Conservation (phyloP, 2,329 filamentous ascomycete species). For the Cercospora sojina region DNA sequence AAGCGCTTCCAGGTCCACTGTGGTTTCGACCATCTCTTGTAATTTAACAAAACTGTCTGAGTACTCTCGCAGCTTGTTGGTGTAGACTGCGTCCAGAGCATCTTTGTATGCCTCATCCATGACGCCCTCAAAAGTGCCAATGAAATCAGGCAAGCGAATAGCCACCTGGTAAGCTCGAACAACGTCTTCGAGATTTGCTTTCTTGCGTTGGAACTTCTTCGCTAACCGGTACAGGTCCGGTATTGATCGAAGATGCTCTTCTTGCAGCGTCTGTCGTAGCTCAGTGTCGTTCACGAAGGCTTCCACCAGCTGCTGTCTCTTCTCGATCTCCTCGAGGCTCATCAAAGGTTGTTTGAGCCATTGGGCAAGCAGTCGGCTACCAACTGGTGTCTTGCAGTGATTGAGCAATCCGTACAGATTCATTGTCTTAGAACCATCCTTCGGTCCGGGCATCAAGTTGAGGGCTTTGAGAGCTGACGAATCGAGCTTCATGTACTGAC, state of each 20-base stretch:
- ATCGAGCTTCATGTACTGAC: conserved; percentile 98
- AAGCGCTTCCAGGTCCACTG: conserved; percentile 89
- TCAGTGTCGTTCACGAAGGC: conserved; percentile 93
- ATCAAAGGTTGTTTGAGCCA: conserved; percentile 98
- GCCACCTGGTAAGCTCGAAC: conserved; percentile 93
- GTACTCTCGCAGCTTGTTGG: conserved; percentile 70
- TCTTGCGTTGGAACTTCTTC: conserved; percentile 90
- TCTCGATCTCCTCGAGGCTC: conserved; percentile 83
- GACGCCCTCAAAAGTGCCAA: conserved; percentile 83
- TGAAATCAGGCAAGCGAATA: conserved; percentile 85
- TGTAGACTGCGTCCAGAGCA: conserved; percentile 83
- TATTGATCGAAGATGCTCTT: conserved; percentile 88
- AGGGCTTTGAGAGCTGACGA: conserved; percentile 89
- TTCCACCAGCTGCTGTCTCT: conserved; percentile 89
- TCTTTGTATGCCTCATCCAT: conserved; percentile 95
- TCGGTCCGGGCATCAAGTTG: conserved; percentile 93
- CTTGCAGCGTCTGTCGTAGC: conserved; percentile 91
- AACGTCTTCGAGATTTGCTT: conserved; percentile 91
- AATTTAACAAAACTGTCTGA: conserved; percentile 79
- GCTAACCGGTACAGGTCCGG: conserved; percentile 91
- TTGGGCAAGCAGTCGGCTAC: conserved; percentile 84
- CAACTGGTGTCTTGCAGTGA: conserved; percentile 95
- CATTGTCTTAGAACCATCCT: conserved; percentile 97
- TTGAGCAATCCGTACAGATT: conserved; percentile 91
- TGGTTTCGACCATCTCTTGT: conserved; percentile 98